Conservation (phyloP, 495 filamentous ascomycete genomes). For the Cladorrhinum samala region DNA sequence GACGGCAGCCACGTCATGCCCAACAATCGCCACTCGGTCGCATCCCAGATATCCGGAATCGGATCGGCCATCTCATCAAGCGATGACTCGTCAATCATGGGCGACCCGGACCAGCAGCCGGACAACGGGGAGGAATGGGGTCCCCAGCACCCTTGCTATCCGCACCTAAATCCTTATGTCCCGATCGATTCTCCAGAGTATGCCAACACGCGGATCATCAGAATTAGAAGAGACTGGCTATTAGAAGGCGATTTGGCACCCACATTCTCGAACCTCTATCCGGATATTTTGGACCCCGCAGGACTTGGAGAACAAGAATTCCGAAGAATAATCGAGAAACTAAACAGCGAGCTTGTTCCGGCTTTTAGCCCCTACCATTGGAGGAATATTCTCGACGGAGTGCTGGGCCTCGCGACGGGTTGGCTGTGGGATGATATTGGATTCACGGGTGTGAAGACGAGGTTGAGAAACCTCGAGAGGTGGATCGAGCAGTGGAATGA, state of each 20-base stretch:
- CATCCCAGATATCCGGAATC: slow-evolving; percentile 37
- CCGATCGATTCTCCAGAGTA: slow-evolving; percentile 68
- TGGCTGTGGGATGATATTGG: slow-evolving; percentile 94
- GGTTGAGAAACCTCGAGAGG: slow-evolving; percentile 58
- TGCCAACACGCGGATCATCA: slow-evolving; percentile 77
- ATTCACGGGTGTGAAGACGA: slow-evolving; percentile 61
- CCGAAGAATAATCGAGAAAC: slow-evolving; percentile 64
- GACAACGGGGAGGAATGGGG: slow-evolving; percentile 67
- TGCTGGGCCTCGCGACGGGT: slow-evolving; percentile 71
- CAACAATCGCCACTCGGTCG: slow-evolving; percentile 30
- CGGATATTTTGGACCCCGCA: slow-evolving; percentile 85
- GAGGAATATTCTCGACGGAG: slow-evolving; percentile 68
- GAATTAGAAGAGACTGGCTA: slow-evolving; percentile 87
- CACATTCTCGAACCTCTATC: slow-evolving; percentile 88
- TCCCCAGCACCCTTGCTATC: slow-evolving; percentile 83
- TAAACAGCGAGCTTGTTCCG: slow-evolving; percentile 65
- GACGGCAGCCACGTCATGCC: slow-evolving; percentile 22
- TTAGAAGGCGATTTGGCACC: slow-evolving; percentile 84
- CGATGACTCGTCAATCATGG: slow-evolving; percentile 48
- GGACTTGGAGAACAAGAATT: slow-evolving; percentile 75
- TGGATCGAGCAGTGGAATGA: slow-evolving; percentile 80
- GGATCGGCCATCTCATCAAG: slow-evolving; percentile 45
- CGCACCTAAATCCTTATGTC: slow-evolving; percentile 89
- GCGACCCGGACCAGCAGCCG: slow-evolving; percentile 42
- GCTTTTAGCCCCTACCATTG: slow-evolving; percentile 67